Percentiles rank a stretch among this genome's conserved stretches.
Conservation (phyloP, 768 basidiomycete species). For the Boletus vermiculosoides region DNA sequence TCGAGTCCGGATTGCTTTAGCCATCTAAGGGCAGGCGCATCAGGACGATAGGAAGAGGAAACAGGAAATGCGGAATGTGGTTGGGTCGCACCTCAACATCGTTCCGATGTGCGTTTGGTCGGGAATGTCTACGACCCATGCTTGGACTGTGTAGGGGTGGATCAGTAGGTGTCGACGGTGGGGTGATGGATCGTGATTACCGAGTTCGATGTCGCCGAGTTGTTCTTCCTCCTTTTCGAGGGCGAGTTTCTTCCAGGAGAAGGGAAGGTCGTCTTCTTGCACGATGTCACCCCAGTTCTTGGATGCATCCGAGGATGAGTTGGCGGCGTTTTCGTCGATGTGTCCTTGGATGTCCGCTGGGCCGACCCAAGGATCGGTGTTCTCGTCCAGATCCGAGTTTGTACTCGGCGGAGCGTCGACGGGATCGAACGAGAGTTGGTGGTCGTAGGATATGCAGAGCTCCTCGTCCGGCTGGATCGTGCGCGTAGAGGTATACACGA, state of each 20-base stretch:
- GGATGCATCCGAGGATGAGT: constrained; percentile 16
- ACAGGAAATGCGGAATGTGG: too few species aligned
- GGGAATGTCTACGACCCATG: constrained; percentile 77
- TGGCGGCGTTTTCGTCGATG: not conserved
- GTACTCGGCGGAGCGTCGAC: constrained; percentile 20
- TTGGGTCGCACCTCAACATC: constrained; percentile 55
- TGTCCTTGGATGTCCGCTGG: constrained; percentile 7
- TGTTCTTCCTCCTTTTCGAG: constrained; percentile 64
- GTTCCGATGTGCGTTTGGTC: constrained; percentile 56
- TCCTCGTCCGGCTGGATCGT: constrained; percentile 62
- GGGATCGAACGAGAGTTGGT: constrained; percentile 62
- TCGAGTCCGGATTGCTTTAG: constrained; percentile 63
- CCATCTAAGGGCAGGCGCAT: constrained; percentile 49
- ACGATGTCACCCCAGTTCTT: constrained; percentile 49
- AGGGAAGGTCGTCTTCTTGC: constrained; percentile 61
- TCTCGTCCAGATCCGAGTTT: not conserved
- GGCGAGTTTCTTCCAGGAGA: constrained; percentile 55
- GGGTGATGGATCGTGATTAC: constrained; percentile 9
- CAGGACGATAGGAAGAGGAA: not conserved
- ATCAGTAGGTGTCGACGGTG: not conserved
- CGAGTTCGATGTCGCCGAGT: constrained; percentile 46
- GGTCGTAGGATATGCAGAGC: constrained; percentile 76
- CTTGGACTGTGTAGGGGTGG: constrained; percentile 48
- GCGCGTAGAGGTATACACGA: constrained; percentile 58
- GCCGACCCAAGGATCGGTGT: constrained; percentile 5